A percentile compares a stretch with the other conserved stretches of the same genome.
These are phyloP conservation scores for Apophysomyces elegans DNA, from an alignment of 371 early-diverging fungal species.

Conservation along the genomic window DNA sequence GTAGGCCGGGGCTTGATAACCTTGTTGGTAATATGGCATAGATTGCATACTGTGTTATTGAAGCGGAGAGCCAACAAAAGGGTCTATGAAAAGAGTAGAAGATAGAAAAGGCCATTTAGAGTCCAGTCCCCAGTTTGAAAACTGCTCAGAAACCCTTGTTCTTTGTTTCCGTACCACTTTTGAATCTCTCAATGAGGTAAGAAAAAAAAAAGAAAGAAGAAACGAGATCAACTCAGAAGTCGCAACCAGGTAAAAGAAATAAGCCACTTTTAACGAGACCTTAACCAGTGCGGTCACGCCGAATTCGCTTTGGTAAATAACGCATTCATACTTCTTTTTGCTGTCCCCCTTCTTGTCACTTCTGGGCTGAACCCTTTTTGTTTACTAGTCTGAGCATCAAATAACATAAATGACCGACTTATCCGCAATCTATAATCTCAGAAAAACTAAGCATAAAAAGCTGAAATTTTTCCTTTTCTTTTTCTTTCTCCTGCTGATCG, in stretches of 20 bases:
- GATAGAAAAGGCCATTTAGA: conserved; percentile 3
- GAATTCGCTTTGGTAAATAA: background rate
- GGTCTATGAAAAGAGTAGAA: background rate
- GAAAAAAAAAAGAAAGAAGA: conserved; percentile 4
- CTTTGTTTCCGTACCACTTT: conserved; percentile 1
- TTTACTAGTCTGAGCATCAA: too few species aligned
- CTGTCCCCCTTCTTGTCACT: background rate
- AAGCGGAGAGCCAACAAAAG: conserved; percentile 15
- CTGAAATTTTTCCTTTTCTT: background rate
- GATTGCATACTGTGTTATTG: conserved; percentile 15
- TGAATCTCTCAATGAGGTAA: background rate
- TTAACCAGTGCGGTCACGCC: background rate
- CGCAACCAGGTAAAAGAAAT: background rate
- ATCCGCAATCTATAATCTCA: too few species aligned
- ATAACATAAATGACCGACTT: too few species aligned
- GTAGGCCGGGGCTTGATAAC: conserved; percentile 10
- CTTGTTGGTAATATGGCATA: conserved; percentile 15
- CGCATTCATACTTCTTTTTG: too few species aligned
- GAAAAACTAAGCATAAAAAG: background rate
- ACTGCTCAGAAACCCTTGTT: conserved; percentile 2
- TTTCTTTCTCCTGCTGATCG: background rate
- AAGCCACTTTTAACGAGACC: background rate
- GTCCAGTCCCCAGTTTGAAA: conserved; percentile 3
- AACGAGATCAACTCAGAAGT: background rate
- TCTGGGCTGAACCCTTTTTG: background rate